Base-by-base conservation (phyloP, 1,284 basidiomycete genomes). In the Pholiota adiposa region DNA sequence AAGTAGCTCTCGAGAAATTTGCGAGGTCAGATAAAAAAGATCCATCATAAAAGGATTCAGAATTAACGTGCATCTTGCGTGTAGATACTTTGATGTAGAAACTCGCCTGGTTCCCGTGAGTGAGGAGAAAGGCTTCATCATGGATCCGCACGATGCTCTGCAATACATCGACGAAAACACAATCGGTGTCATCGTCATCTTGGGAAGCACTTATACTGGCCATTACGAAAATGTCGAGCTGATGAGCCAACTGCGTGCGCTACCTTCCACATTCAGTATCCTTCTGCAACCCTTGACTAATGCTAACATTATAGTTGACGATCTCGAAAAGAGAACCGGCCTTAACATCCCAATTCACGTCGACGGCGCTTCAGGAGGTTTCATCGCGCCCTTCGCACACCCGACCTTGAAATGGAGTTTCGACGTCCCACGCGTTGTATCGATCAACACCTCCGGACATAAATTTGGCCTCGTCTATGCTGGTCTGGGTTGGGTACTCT, bases 121-220 rank as follows among this genome's bases (percentile, higher is more conserved):
- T 57, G 78, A 73, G 12, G 70, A 75, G 25, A 83, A 79, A 40
- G 78, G 83, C 63, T 91, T 86, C 69, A 79, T 86, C 61, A 82
- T 92, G 79, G 78, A 83, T 64, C 83, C 89, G 4, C 79, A 86
- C 63, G 83, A 87, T 50, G 88, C 87, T 1, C 78, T 90, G 59
- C 76, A 87, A 59, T 84, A 77, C 63, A 84, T 90, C 49, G 89
- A 92, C 68, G 89, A 92, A 73, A 90, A 91, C 72, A 90, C 83
- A 3, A 85, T 85, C 56, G 81, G 83, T 18, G 79, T 87, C n/a
- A 83, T 84, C 61, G 80, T 86, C 54, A 87, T 87, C 65, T 65
- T 83, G n/a, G 82, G 81, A 25, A 78, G 76, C 56, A 92, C 89
- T 21, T 91, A 92, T 73, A 92, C 89, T 2, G 90, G 90, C 14